Evolutionary conservation across 768 basidiomycete species (phyloP), one percentile per base, ranked within the genome.

Genomic region (Zangia roseola): DNA sequence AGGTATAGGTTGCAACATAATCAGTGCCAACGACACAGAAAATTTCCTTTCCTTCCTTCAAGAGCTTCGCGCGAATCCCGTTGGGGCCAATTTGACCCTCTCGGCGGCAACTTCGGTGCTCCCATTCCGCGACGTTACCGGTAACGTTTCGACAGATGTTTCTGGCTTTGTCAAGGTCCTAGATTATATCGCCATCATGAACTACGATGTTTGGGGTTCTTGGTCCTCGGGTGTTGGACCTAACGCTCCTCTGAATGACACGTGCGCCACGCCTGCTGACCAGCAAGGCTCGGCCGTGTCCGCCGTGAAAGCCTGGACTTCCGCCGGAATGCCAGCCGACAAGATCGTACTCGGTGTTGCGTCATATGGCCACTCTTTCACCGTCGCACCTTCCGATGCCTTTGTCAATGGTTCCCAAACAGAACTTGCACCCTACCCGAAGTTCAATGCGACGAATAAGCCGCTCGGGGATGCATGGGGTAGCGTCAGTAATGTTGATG

Each of bases 301-400:
- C 7, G 83, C 86, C 12, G 77, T 94, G 42, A 63, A 71, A 10
- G 75, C 77, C 4, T 94, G 91, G 92, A 78, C 73, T 1, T 59
- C 64, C 5, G 91, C 91, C 38, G 88, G 89, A 10, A 84, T 94
- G 67, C 88, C 91, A 5, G 68, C 71, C 14, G 7, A 53, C 46
- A 66, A 84, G 69, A 86, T 93, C 53, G 80, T 90, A 14, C 78
- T 95, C 4, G 91, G 91, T 43, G 82, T 94, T 2, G 82, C 90
- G 12, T 71, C 84, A 10, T 94, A 89, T 68, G 90, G 90, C 0
- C 88, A 88, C 68, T 82, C 88, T 10, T 92, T 77, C 72, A 45
- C 45, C n/a, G 73, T 77, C 38, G 64, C 77, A 17, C 36, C 63
- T 3, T 55, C 49, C 16, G 56, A 65, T 24, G 79, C 78, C 1